phyloP scores from a whole-genome alignment of 1,139 yeast species.

The Suzukiozyma palmioleophila region DNA sequence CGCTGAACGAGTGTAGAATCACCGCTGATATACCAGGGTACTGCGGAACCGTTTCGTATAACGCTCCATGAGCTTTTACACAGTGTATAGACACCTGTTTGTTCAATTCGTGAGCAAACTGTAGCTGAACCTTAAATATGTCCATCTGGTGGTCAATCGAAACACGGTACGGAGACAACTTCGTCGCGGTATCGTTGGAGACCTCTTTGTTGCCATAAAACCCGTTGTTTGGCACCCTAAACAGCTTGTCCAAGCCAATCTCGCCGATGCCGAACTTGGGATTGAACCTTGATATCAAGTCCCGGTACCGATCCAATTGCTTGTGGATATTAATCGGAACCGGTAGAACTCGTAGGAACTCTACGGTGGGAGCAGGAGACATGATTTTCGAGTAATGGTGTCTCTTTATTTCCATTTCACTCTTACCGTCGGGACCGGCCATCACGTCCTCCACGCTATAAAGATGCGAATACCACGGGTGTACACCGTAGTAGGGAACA shows the following conservation, averaged over 20 bases:
- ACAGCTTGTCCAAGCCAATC: conserved; percentile 78
- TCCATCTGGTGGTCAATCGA: conserved; percentile 58
- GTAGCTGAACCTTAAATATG: conserved; percentile 49
- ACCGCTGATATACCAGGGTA: conserved; percentile 29
- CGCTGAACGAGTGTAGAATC: conserved; percentile 83
- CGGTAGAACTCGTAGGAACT: conserved; percentile 52
- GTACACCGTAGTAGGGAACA: conserved; percentile 73
- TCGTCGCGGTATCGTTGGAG: conserved; percentile 10
- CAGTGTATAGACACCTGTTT: conserved; percentile 76
- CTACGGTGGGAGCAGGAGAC: conserved; percentile 34
- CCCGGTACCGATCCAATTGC: conserved; percentile 29
- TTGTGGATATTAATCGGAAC: conserved; percentile 47
- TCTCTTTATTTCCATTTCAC: conserved; percentile 19
- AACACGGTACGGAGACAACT: conserved; percentile 47
- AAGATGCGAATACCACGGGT: conserved; percentile 85
- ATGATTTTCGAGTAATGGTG: conserved; percentile 57
- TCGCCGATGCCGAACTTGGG: conserved; percentile 63
- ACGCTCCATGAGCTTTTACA: conserved; percentile 68
- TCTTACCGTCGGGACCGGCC: conserved; percentile 4
- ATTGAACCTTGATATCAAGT: conserved; percentile 18
- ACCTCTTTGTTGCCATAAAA: conserved; percentile 36
- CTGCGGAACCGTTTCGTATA: conserved; percentile 42
- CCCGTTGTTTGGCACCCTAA: conserved; percentile 62
- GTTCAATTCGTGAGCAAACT: conserved; percentile 44
- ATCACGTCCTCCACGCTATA: conserved; percentile 19